Evolutionary conservation across 441 rosid species (phyloP).

Genomic region (Populus tomentosa): DNA sequence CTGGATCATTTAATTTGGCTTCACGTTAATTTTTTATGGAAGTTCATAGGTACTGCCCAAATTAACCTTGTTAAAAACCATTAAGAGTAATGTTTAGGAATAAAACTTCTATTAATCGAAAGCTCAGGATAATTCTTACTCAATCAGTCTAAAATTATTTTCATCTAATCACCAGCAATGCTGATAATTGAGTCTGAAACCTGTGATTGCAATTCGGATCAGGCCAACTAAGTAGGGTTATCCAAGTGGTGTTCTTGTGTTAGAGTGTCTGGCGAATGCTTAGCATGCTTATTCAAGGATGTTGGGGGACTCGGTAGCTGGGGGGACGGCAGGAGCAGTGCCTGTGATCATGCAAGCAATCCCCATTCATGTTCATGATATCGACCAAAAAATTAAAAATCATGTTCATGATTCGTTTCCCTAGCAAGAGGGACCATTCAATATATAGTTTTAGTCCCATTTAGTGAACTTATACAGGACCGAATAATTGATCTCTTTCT

Average conservation of each 20-base stretch:
- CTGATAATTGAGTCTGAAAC: background rate
- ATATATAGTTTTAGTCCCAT: background rate
- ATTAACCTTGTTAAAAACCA: too few species aligned
- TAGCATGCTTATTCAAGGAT: background rate
- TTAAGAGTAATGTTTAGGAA: too few species aligned
- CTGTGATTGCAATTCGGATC: background rate
- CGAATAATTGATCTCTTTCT: constrained; percentile 13
- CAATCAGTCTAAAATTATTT: background rate
- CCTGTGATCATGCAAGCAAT: background rate
- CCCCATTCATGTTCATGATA: background rate
- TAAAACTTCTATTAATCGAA: too few species aligned
- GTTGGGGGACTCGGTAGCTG: background rate
- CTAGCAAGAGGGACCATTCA: background rate
- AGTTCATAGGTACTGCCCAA: too few species aligned
- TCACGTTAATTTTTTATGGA: too few species aligned
- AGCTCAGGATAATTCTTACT: too few species aligned
- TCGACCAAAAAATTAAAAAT: too few species aligned
- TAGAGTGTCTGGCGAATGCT: background rate
- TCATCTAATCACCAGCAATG: background rate
- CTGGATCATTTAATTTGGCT: too few species aligned
- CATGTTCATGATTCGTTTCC: background rate
- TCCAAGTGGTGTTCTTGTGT: background rate
- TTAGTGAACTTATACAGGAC: background rate
- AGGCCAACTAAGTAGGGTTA: background rate
- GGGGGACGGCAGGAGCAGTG: background rate